These are phyloP conservation scores for Candida krabiensis DNA, from an alignment of 805 yeast genomes.

Conservation along the genomic window DNA sequence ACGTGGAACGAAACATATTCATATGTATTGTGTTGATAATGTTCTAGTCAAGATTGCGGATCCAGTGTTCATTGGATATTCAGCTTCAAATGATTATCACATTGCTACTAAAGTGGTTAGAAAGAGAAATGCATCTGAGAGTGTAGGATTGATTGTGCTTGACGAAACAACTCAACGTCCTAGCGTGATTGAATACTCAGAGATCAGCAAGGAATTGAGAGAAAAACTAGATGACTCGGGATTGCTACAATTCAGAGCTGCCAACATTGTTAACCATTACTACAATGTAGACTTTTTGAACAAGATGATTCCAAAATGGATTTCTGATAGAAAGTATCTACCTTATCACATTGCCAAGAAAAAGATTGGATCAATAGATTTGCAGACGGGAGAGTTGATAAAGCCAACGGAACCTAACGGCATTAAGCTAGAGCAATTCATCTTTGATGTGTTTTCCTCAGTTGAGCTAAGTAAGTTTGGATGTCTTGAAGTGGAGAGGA, in stretches of 20 bases:
- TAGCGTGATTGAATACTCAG: constrained; percentile 93
- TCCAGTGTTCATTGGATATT: constrained; percentile 85
- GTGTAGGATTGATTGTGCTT: constrained; percentile 88
- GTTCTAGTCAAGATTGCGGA: constrained; percentile 90
- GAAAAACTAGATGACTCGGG: constrained; percentile 61
- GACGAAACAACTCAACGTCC: constrained; percentile 60
- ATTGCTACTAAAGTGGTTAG: constrained; percentile 94
- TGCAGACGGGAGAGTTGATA: constrained; percentile 41
- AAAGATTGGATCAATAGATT: constrained; percentile 63
- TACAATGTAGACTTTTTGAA: constrained; percentile 77
- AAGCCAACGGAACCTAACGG: constrained; percentile 85
- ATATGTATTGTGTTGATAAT: constrained; percentile 97
- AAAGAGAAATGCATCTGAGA: constrained; percentile 82
- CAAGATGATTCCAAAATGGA: constrained; percentile 66
- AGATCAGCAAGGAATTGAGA: constrained; percentile 74
- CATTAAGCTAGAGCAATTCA: constrained; percentile 92
- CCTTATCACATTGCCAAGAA: constrained; percentile 96
- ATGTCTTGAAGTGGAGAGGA: constrained; percentile 85
- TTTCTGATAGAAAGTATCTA: constrained; percentile 57
- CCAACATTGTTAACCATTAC: constrained; percentile 96
- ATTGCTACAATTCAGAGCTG: constrained; percentile 79
- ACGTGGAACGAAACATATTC: constrained; percentile 82
- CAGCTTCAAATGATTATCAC: constrained; percentile 63
- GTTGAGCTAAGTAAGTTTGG: constrained; percentile 75
- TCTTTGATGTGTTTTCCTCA: constrained; percentile 90